phyloP scores from a whole-genome alignment of 768 basidiomycete genomes.

The Tylopilus plumbeoviolaceoides region DNA sequence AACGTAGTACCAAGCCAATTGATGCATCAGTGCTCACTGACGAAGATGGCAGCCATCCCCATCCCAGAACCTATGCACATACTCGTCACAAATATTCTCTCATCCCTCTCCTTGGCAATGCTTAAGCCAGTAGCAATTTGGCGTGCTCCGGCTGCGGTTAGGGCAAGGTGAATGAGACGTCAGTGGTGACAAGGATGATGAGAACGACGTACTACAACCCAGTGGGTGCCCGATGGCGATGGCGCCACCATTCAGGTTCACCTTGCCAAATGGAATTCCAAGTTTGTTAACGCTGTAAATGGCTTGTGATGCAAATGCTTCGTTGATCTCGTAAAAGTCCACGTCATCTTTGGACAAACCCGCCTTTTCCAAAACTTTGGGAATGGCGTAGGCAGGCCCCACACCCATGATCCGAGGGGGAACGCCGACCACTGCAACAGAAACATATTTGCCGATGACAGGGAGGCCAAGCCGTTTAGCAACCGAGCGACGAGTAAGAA shows the following conservation, averaged over 20 bases:
- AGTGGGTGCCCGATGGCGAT: slow-evolving; percentile 90
- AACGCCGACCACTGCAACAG: slow-evolving; percentile 68
- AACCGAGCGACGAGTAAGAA: slow-evolving; percentile 74
- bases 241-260: slow-evolving; percentile 85
- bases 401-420: slow-evolving; percentile 89
- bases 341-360: slow-evolving; percentile 68
- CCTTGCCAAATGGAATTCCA: slow-evolving; percentile 69
- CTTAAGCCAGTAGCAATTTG: slow-evolving; percentile 84
- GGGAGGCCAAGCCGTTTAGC: slow-evolving; percentile 84
- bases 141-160: slow-evolving; percentile 63
- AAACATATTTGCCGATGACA: slow-evolving; percentile 81
- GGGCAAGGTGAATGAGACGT: slow-evolving; percentile 4
- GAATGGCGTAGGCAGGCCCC: slow-evolving; percentile 87
- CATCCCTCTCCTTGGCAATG: slow-evolving; percentile 72
- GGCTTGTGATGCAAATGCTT: slow-evolving; percentile 85
- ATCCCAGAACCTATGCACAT: slow-evolving; percentile 93
- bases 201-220: slow-evolving; percentile 63
- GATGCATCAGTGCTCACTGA: slow-evolving; percentile 67
- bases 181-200: slow-evolving; percentile 1
- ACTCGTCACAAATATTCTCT: slow-evolving; percentile 78
- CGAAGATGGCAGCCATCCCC: slow-evolving; percentile 88
- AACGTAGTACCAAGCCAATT: background rate
- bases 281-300: slow-evolving; percentile 68
- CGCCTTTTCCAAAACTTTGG: slow-evolving; percentile 60
- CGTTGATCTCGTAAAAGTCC: slow-evolving; percentile 92